phyloP scores from a whole-genome alignment of 331 rosid genomes.

The Malus hybrid region DNA sequence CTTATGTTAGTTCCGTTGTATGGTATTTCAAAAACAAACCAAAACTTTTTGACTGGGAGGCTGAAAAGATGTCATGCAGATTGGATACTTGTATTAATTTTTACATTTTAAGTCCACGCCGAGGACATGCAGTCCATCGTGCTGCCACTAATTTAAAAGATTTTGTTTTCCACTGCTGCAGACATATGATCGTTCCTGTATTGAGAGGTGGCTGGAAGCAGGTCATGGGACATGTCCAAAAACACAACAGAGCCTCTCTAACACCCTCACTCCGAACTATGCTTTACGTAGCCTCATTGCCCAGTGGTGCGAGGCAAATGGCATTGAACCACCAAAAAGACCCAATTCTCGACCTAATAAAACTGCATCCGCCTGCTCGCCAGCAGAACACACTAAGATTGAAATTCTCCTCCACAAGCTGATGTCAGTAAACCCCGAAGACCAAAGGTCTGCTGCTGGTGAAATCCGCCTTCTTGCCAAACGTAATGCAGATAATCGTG shows the following conservation, averaged over 20 bases:
- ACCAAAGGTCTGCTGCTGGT: conserved; percentile 74
- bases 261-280: conserved; percentile 82
- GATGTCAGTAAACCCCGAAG: conserved; percentile 53
- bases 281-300: conserved; percentile 83
- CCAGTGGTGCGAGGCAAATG: conserved; percentile 95
- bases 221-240: conserved; percentile 91
- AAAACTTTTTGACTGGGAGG: background rate
- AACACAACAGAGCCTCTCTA: conserved; percentile 70
- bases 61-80: conserved; percentile 6
- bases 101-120: conserved; percentile 5
- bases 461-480: conserved; percentile 97
- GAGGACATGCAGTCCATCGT: background rate
- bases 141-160: conserved; percentile 8
- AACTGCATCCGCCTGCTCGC: conserved; percentile 61
- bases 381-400: conserved; percentile 53
- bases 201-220: conserved; percentile 84
- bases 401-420: conserved; percentile 64
- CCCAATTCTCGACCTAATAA: conserved; percentile 52
- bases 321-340: conserved; percentile 82
- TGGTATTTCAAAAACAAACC: background rate
- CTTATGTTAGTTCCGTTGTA: background rate
- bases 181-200: conserved; percentile 90
- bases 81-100: background rate
- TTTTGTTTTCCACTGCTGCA: conserved; percentile 31
- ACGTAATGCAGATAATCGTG: conserved; percentile 88